Conservation (phyloP, 176 grass and related monocot genomes). For the Cenchrus americanus region DNA sequence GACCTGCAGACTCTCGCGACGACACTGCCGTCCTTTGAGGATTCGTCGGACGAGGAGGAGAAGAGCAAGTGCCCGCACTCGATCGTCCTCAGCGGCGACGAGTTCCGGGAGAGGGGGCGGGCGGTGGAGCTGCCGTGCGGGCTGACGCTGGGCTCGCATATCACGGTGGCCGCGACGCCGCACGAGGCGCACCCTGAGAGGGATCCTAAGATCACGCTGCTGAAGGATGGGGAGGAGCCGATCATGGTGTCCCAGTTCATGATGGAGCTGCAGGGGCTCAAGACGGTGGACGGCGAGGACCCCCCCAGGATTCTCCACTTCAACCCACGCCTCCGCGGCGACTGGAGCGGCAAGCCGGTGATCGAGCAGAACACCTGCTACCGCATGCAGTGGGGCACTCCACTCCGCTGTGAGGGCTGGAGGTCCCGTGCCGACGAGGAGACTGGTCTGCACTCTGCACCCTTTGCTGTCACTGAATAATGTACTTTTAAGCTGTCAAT, state of each 20-base stretch:
- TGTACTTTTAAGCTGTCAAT: background rate
- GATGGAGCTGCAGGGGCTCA: slow-evolving; percentile 95
- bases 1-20: slow-evolving; percentile 42
- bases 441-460: slow-evolving; percentile 61
- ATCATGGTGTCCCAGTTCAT: slow-evolving; percentile 99
- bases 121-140: slow-evolving; percentile 87
- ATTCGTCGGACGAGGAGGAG: slow-evolving; percentile 19
- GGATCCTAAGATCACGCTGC: slow-evolving; percentile 78
- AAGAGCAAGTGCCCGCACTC: slow-evolving; percentile 82
- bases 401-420: slow-evolving; percentile 82
- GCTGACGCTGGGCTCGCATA: slow-evolving; percentile 85
- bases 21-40: background rate
- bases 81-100: slow-evolving; percentile 56
- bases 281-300: slow-evolving; percentile 88
- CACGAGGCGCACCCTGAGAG: slow-evolving; percentile 64
- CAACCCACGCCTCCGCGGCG: slow-evolving; percentile 86
- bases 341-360: slow-evolving; percentile 91
- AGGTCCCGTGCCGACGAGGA: slow-evolving; percentile 83
- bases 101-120: slow-evolving; percentile 61
- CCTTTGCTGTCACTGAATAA: background rate
- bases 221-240: slow-evolving; percentile 68
- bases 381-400: slow-evolving; percentile 92
- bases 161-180: slow-evolving; percentile 79
- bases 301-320: slow-evolving; percentile 95
- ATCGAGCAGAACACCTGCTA: slow-evolving; percentile 99